These are phyloP conservation scores for Liriodendron chinense DNA, from an alignment of 164 flowering plant genomes.

Conservation along the genomic window DNA sequence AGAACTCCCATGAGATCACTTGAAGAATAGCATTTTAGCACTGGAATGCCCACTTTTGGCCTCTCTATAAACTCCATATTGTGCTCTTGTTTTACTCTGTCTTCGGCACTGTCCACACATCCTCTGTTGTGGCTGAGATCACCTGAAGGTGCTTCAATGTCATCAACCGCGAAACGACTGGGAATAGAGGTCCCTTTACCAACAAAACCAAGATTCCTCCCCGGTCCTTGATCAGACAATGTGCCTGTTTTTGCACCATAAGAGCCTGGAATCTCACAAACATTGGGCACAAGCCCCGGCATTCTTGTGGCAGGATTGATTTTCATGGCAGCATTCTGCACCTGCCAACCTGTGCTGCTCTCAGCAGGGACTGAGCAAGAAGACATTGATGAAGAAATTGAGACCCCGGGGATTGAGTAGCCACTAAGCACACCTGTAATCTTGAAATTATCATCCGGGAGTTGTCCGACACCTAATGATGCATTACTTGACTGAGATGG, in stretches of 20 bases:
- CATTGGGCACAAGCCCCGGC: conserved; percentile 30
- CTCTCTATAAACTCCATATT: conserved; percentile 37
- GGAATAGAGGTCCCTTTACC: conserved; percentile 50
- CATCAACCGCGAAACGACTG: conserved; percentile 59
- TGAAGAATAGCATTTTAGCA: conserved; percentile 34
- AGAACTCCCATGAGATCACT: conserved; percentile 66
- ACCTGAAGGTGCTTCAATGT: conserved; percentile 35
- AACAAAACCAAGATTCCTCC: conserved; percentile 46
- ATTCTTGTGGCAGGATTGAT: conserved; percentile 24
- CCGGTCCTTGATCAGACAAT: conserved; percentile 38
- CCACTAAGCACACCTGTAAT: conserved; percentile 32
- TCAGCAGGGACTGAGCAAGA: conserved; percentile 38
- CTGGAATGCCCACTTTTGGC: conserved; percentile 35
- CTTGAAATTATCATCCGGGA: conserved; percentile 31
- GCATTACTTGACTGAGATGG: conserved; percentile 42
- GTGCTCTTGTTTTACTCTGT: conserved; percentile 57
- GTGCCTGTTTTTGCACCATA: conserved; percentile 29
- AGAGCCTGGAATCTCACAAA: conserved; percentile 28
- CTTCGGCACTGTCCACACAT: conserved; percentile 24
- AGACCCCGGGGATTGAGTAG: conserved; percentile 32
- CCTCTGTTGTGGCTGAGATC: conserved; percentile 29
- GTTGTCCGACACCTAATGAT: conserved; percentile 34
- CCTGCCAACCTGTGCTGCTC: conserved; percentile 30
- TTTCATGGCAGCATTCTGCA: conserved; percentile 33
- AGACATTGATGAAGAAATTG: conserved; percentile 39